phyloP scores from a whole-genome alignment of 768 basidiomycete species.

The Hericium coralloides region DNA sequence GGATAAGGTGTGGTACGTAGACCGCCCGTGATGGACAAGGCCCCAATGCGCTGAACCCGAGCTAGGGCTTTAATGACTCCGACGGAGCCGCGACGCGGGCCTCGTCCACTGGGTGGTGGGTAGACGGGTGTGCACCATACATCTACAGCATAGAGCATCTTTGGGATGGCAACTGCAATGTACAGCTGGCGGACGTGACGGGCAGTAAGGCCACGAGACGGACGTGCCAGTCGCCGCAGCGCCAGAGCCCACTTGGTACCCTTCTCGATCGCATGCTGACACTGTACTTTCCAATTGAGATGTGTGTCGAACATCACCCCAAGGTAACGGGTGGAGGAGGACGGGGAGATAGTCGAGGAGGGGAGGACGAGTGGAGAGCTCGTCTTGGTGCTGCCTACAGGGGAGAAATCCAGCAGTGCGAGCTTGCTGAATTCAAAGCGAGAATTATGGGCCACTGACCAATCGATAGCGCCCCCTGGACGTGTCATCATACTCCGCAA shows the following conservation, averaged over 20 bases:
- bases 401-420: background rate
- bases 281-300: constrained; percentile 1
- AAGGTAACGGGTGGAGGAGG: background rate
- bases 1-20: constrained; percentile 9
- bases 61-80: background rate
- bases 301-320: constrained; percentile 1
- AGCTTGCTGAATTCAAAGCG: constrained; percentile 1
- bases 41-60: constrained; percentile 14
- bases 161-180: constrained; percentile 12
- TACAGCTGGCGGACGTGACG: constrained; percentile 10
- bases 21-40: constrained; percentile 13
- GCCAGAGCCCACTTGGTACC: background rate
- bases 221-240: background rate
- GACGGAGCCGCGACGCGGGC: background rate
- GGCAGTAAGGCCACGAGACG: constrained; percentile 1
- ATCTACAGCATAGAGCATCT: constrained; percentile 17
- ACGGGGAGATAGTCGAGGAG: background rate
- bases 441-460: constrained; percentile 1
- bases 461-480: background rate
- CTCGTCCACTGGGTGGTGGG: fast-evolving
- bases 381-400: background rate
- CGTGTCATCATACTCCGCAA: background rate
- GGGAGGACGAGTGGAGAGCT: background rate
- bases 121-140: constrained; percentile 9
- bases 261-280: background rate